Percentiles rank a stretch among this genome's conserved stretches.
Evolutionary conservation across 345 rosid genomes (phyloP).

Genomic region (Lepidium sativum): DNA sequence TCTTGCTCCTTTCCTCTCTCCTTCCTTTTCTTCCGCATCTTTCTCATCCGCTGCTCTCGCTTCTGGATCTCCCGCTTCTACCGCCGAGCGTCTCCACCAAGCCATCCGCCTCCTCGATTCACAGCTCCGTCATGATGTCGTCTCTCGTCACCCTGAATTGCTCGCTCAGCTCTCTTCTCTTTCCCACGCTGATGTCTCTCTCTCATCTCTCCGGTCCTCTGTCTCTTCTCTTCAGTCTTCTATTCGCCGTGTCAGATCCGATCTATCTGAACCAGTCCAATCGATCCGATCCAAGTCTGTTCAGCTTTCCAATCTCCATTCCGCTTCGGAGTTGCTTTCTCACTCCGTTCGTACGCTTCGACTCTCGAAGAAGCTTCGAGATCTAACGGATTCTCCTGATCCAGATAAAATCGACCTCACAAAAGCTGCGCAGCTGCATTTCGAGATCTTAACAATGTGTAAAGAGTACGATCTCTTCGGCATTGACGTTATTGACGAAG

Average conservation of each 20-base stretch:
- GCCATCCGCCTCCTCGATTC: constrained; percentile 90
- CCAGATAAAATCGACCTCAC: constrained; percentile 82
- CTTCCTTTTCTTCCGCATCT: constrained; percentile 78
- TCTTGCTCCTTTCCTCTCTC: constrained; percentile 77
- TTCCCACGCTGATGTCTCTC: constrained; percentile 68
- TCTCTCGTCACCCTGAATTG: constrained; percentile 78
- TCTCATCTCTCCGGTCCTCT: constrained; percentile 80
- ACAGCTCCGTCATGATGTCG: constrained; percentile 85
- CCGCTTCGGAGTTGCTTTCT: constrained; percentile 60
- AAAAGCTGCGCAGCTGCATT: constrained; percentile 87
- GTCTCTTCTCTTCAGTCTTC: constrained; percentile 85
- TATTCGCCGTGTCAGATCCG: constrained; percentile 70
- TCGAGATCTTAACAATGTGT: constrained; percentile 72
- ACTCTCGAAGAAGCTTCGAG: constrained; percentile 73
- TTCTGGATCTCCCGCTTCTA: constrained; percentile 98
- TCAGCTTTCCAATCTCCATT: constrained; percentile 67
- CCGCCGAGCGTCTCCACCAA: constrained; percentile 92
- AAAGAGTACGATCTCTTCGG: constrained; percentile 67
- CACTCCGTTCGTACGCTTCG: constrained; percentile 79
- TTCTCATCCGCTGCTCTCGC: constrained; percentile 96
- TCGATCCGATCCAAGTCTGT: constrained; percentile 63
- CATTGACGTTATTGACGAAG: constrained; percentile 68
- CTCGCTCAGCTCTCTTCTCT: constrained; percentile 88
- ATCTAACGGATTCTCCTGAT: constrained; percentile 44
- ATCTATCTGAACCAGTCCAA: constrained; percentile 73